Conservation (phyloP, 1,284 basidiomycete genomes). For the Hymenochaete sp. region DNA sequence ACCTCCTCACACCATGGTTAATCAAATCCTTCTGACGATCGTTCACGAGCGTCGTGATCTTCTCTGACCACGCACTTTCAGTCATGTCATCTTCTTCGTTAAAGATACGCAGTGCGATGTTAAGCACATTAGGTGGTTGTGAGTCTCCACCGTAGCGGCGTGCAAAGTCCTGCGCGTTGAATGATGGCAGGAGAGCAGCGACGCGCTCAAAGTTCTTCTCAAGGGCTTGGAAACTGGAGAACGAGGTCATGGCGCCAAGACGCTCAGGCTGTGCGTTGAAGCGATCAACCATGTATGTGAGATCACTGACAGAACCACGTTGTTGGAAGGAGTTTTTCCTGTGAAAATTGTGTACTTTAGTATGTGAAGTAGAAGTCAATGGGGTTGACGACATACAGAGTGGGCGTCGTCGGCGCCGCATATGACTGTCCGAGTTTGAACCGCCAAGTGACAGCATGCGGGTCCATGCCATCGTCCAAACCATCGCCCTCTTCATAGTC, state of each 20-base stretch:
- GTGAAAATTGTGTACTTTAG: slow-evolving; percentile 22
- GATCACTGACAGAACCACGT: slow-evolving; percentile 86
- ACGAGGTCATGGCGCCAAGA: slow-evolving; percentile 84
- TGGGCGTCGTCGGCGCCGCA: slow-evolving; percentile 78
- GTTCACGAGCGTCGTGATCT: slow-evolving; percentile 72
- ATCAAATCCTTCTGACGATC: slow-evolving; percentile 54
- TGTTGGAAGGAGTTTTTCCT: slow-evolving; percentile 34
- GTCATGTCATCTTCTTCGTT: slow-evolving; percentile 66
- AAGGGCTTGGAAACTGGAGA: slow-evolving; percentile 68
- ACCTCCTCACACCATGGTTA: slow-evolving; percentile 80
- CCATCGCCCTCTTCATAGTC: slow-evolving; percentile 89
- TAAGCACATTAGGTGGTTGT: slow-evolving; percentile 86
- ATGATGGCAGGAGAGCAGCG: slow-evolving; percentile 58
- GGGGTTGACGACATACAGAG: slow-evolving; percentile 14
- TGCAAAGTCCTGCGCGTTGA: slow-evolving; percentile 61
- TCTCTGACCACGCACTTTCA: slow-evolving; percentile 73
- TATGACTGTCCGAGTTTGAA: slow-evolving; percentile 86
- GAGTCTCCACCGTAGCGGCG: slow-evolving; percentile 67
- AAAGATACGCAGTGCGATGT: slow-evolving; percentile 85
- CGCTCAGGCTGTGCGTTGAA: slow-evolving; percentile 82
- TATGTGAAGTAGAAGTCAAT: slow-evolving; percentile 10
- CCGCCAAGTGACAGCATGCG: slow-evolving; percentile 81
- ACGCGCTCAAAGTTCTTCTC: slow-evolving; percentile 69
- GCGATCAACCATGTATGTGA: slow-evolving; percentile 81
- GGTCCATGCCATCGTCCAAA: slow-evolving; percentile 69